phyloP scores from a whole-genome alignment of 805 yeast genomes.

The Saturnispora quitensis region DNA sequence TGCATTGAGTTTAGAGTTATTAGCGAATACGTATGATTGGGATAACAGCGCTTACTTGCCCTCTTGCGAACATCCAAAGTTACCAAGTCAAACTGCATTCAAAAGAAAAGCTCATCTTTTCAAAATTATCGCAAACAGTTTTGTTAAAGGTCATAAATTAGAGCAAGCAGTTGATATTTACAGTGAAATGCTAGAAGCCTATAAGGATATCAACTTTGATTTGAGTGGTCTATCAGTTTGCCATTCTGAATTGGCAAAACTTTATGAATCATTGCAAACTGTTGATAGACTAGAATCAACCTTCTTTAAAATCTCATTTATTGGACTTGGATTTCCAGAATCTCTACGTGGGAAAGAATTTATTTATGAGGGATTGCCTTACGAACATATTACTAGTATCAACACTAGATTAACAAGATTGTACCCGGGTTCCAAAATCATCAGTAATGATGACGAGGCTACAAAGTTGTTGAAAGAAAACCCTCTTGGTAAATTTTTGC shows the following conservation, averaged over 20 bases:
- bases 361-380: slow-evolving; percentile 79
- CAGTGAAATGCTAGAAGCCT: slow-evolving; percentile 68
- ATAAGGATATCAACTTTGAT: slow-evolving; percentile 65
- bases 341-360: slow-evolving; percentile 68
- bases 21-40: slow-evolving; percentile 76
- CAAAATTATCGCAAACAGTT: slow-evolving; percentile 61
- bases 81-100: slow-evolving; percentile 76
- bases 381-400: slow-evolving; percentile 78
- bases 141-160: slow-evolving; percentile 59
- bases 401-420: slow-evolving; percentile 64
- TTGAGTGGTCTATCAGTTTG: slow-evolving; percentile 65
- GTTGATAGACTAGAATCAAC: slow-evolving; percentile 69
- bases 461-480: slow-evolving; percentile 37
- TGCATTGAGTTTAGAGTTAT: slow-evolving; percentile 66
- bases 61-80: slow-evolving; percentile 50
- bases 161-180: slow-evolving; percentile 76
- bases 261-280: slow-evolving; percentile 59
- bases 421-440: slow-evolving; percentile 74
- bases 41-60: slow-evolving; percentile 47
- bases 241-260: slow-evolving; percentile 54
- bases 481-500: slow-evolving; percentile 65
- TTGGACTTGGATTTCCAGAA: slow-evolving; percentile 79
- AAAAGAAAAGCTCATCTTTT: slow-evolving; percentile 68
- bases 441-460: slow-evolving; percentile 49
- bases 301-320: slow-evolving; percentile 68